Evolutionary conservation across 2,329 filamentous ascomycete genomes (phyloP), one percentile per base, ranked within the genome.

Genomic region (Allantophomopsis lycopodina): DNA sequence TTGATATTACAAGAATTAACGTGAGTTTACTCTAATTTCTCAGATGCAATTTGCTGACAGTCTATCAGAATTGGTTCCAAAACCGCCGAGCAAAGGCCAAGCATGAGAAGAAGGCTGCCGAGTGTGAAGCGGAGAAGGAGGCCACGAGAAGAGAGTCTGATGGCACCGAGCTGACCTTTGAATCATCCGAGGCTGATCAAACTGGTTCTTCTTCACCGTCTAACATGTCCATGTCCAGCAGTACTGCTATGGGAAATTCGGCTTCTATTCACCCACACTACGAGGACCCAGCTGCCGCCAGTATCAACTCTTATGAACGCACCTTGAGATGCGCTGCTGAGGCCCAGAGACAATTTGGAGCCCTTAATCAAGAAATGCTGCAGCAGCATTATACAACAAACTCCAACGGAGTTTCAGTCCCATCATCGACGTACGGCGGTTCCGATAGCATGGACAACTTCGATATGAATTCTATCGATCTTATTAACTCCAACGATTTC

Each of bases 1-100:
- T 76, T 17, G 71, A 76, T 46, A 65, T 72, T 44, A 66, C 72
- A 17, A 65, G 72, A 43, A 76, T 76, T 47, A 76, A 76, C 49
- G 72, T 76, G 56, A 44, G 57, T 57, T n/a, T 23, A 10, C n/a
- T 11, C 21, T 10, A 6, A 21, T 28, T 10, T 28, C 23, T 12
- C 23, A 28, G 3, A 28, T 28, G 32, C 7, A 3, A 7, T 34
- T 14, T 14, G 43, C 59, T 65, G 46, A 66, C 51, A 8, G 13
- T 11, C n/a, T 28, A n/a, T 13, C 23, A 77, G 73, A 77, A 77
- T 52, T 77, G 73, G 73, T 77, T 77, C 49, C 73, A 77, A 49
- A 77, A 77, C 52, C 62, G 73, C 40, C 64, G 73, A 36, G 73
- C 73, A 39, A 72, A 76, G 56, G 72, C 73, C 46, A 42, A 42